Evolutionary conservation across 768 basidiomycete genomes (phyloP).

Genomic region (Pleurotus cornucopiae): DNA sequence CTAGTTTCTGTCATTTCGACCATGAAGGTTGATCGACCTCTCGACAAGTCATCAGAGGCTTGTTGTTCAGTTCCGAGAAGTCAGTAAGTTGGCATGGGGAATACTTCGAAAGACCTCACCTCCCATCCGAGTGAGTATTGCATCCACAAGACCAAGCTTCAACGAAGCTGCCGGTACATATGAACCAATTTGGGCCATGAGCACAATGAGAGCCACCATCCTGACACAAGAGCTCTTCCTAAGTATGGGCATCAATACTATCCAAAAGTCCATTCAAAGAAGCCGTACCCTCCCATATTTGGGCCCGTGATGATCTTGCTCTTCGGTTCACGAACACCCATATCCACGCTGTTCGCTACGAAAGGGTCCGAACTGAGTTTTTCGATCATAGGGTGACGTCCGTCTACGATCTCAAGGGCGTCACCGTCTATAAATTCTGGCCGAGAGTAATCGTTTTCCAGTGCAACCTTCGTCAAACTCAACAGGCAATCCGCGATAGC

Average conservation of each 20-base stretch:
- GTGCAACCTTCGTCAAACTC: constrained; percentile 77
- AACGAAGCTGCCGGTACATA: constrained; percentile 83
- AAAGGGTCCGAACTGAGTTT: constrained; percentile 73
- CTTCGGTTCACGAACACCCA: constrained; percentile 50
- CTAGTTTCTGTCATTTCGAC: constrained; percentile 94
- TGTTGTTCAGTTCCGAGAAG: not conserved
- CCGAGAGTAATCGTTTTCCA: constrained; percentile 71
- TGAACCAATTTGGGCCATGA: constrained; percentile 91
- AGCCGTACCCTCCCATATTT: constrained; percentile 70
- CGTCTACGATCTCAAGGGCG: constrained; percentile 70
- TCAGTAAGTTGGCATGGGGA: constrained; percentile 1
- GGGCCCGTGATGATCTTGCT: constrained; percentile 80
- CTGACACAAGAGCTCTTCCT: constrained; percentile 84
- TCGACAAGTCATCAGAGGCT: constrained; percentile 86
- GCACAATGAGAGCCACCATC: constrained; percentile 71
- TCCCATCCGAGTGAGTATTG: constrained; percentile 87
- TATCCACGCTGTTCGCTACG: constrained; percentile 74
- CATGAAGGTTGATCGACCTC: constrained; percentile 94
- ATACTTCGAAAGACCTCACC: constrained; percentile 36
- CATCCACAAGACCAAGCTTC: constrained; percentile 76
- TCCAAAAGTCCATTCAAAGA: not conserved
- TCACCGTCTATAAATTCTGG: constrained; percentile 71
- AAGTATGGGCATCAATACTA: not conserved
- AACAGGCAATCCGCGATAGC: constrained; percentile 84
- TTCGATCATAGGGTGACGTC: constrained; percentile 93